Base-by-base conservation (phyloP, 345 rosid species). In the Triadica sebifera region DNA sequence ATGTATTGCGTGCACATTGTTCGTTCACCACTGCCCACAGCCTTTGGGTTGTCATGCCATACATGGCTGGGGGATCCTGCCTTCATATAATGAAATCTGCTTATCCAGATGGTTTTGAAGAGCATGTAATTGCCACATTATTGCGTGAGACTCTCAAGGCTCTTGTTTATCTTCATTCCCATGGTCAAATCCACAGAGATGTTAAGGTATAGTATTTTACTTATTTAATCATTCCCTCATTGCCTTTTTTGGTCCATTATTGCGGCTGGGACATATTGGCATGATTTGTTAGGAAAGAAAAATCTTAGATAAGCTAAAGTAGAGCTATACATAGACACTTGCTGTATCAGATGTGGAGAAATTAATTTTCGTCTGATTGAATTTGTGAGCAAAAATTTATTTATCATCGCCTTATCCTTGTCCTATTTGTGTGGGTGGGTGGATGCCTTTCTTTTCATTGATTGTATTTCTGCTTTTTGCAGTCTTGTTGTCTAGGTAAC, bases 21-120 rank as follows among this genome's bases (percentile, higher is more conserved):
- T 95, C 99, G 66, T 95, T 95, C 79, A 89, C 94, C 41, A 12
- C 94, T 49, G 91, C 88, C 69, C 90, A 89, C 50, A 80, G 79
- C 81, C 99, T 95, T 74, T 95, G 99, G 99, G 94, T 93, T 81
- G 99, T 95, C 82, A 95, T 95, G 99, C 98, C 99, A 6, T 95
- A 89, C 89, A 95, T 95, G 99, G 91, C 91, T 67, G 97, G 96
- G 62, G 99, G 99, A 67, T 95, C 99, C 61, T 95, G 98, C 87
- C 88, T 95, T 77, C 99, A 92, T 82, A 89, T 93, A 70, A 95
- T 95, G 86, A 91, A 94, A 84, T 89, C 91, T 63, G 74, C 93
- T 65, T 86, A 71, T 84, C 87, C 82, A 43, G 99, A 91, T 73
- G 98, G 99, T 82, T 95, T 95, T 84, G 99, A 95, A 71, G 98